Evolutionary conservation across 2,329 filamentous ascomycete species (phyloP).

Genomic region (Penicillium digitatum): DNA sequence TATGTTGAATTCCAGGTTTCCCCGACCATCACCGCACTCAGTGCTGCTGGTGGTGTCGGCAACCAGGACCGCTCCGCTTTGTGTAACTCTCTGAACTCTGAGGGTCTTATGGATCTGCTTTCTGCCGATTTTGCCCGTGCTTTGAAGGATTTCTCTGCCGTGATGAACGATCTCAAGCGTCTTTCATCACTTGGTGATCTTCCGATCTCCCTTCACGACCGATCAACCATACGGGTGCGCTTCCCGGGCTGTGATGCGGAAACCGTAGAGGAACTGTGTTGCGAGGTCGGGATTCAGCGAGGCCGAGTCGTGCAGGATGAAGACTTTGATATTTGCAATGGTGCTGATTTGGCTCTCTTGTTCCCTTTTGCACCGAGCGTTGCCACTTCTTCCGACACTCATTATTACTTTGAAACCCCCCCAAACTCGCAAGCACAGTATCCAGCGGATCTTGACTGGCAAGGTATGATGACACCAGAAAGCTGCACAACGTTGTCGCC

Average conservation of each 20-base stretch:
- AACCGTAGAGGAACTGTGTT: slow-evolving; percentile 76
- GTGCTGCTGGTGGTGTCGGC: slow-evolving; percentile 53
- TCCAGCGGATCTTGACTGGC: slow-evolving; percentile 52
- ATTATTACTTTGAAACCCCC: slow-evolving; percentile 44
- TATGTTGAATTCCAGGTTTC: slow-evolving; percentile 84
- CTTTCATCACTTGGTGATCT: slow-evolving; percentile 76
- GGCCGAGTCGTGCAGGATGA: slow-evolving; percentile 76
- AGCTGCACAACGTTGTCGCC: slow-evolving; percentile 21
- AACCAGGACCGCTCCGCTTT: slow-evolving; percentile 23
- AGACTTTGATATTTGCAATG: slow-evolving; percentile 65
- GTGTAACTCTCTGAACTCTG: slow-evolving; percentile 66
- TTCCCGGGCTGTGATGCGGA: slow-evolving; percentile 87
- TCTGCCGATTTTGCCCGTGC: slow-evolving; percentile 84
- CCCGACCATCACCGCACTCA: slow-evolving; percentile 85
- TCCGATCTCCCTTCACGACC: slow-evolving; percentile 68
- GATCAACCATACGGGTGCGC: slow-evolving; percentile 68
- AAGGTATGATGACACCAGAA: slow-evolving; percentile 53
- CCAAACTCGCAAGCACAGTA: slow-evolving; percentile 27
- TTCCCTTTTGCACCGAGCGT: slow-evolving; percentile 79
- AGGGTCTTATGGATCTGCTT: slow-evolving; percentile 79
- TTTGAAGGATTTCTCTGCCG: slow-evolving; percentile 73
- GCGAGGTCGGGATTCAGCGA: slow-evolving; percentile 78
- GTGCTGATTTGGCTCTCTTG: slow-evolving; percentile 68
- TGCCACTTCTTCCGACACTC: slow-evolving; percentile 42
- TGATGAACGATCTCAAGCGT: slow-evolving; percentile 75